Conservation (phyloP, 2,329 filamentous ascomycete genomes). For the Cladorrhinum sp. region DNA sequence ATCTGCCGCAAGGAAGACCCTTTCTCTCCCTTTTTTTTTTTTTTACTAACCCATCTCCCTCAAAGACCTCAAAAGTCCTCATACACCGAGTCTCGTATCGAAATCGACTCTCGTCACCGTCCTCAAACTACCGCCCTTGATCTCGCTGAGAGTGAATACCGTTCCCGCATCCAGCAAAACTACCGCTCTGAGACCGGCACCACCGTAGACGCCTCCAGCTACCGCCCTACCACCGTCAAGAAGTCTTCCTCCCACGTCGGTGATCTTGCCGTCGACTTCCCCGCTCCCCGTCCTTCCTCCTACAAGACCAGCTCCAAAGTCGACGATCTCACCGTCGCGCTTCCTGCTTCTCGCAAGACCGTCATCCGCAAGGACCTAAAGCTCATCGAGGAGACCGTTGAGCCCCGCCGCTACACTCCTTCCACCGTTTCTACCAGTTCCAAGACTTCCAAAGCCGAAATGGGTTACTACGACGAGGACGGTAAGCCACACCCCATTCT, state of each 20-base stretch:
- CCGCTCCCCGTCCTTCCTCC: conserved; percentile 33
- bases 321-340: conserved; percentile 53
- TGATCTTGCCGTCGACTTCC: conserved; percentile 37
- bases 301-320: conserved; percentile 46
- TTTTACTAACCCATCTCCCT: conserved; percentile 18
- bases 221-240: conserved; percentile 41
- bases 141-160: conserved; percentile 64
- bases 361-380: conserved; percentile 51
- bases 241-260: conserved; percentile 35
- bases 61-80: conserved; percentile 36
- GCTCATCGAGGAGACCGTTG: conserved; percentile 65
- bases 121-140: conserved; percentile 54
- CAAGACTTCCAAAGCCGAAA: conserved; percentile 47
- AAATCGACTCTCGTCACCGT: conserved; percentile 56
- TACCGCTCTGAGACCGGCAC: conserved; percentile 41
- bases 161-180: conserved; percentile 56
- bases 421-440: conserved; percentile 28
- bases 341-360: conserved; percentile 23
- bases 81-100: conserved; percentile 64
- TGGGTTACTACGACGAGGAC: conserved; percentile 65
- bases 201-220: conserved; percentile 35
- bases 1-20: conserved; percentile 8
- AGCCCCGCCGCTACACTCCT: conserved; percentile 44
- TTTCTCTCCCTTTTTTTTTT: conserved; percentile 18
- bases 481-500: conserved; percentile 42